Evolutionary conservation across 306 rosid genomes (phyloP), one percentile per base, ranked within the genome.

Genomic region (Geum urbanum): DNA sequence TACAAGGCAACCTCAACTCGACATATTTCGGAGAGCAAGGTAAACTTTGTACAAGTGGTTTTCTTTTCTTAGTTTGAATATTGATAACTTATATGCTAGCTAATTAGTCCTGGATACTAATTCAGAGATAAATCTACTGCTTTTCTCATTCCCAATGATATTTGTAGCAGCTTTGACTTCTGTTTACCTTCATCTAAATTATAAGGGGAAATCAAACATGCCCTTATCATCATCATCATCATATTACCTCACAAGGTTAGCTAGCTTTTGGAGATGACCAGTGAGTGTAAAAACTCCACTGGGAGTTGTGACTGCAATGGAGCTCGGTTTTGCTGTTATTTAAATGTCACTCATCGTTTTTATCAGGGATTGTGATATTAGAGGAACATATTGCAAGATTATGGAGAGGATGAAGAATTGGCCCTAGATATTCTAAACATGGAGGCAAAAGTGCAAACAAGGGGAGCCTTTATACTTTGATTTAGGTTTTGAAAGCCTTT

Each of bases 21-120:
- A n/a, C n/a, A n/a, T n/a, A 85, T 70, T 85, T 83, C 49, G 74
- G 82, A 79, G 84, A 71, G 8, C 88, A 88, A 83, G 90, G 94
- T 84, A 56, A 50, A 20, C 9, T 54, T 54, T n/a, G 32, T 20
- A 52, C 32, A 20, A 22, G 8, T 1, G n/a, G n/a, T n/a, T 16
- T 16, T 9, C 53, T 12, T 64, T 24, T 47, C 10, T 54, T 35
- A 4, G 10, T 19, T 27, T 27, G 1, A 20, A 9, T 20, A 20
- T 10, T 54, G 52, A 22, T 18, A 10, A 55, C 39, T 3, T 4
- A 57, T 11, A 12, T 20, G 63, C 63, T 67, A 37, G 16, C n/a
- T 11, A 48, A 27, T 67, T 13, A 14, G 4, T 13, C 27, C 0
- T 9, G 7, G 7, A 18, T 8, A 19, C 67, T 22, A 47, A 65